A percentile compares a stretch with the other conserved stretches of the same genome.
These are phyloP conservation scores for Cladophialophora bantiana DNA, from an alignment of 2,329 filamentous ascomycete species.

Conservation along the genomic window DNA sequence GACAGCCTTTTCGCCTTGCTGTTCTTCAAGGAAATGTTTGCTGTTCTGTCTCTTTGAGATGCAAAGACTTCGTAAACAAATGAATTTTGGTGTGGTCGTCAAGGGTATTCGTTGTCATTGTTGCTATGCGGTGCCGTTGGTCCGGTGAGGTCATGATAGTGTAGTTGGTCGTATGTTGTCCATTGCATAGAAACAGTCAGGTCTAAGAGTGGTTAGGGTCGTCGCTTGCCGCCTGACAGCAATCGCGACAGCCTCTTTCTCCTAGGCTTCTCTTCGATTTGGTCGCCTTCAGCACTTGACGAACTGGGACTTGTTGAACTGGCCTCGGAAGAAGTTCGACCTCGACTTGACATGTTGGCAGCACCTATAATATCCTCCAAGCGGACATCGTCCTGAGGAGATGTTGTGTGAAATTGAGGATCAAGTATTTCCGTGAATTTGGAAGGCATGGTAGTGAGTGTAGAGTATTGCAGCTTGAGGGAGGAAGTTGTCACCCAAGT, in stretches of 20 bases:
- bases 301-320: constrained; percentile 48
- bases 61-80: constrained; percentile 14
- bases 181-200: background rate
- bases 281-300: constrained; percentile 26
- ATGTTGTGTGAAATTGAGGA: constrained; percentile 45
- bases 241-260: constrained; percentile 33
- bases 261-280: constrained; percentile 27
- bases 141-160: constrained; percentile 5
- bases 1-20: background rate
- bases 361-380: constrained; percentile 54
- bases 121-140: constrained; percentile 10
- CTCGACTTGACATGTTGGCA: constrained; percentile 42
- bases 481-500: constrained; percentile 31
- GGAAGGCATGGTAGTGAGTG: constrained; percentile 47
- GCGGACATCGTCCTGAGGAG: constrained; percentile 51
- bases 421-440: constrained; percentile 55
- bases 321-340: constrained; percentile 45
- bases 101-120: constrained; percentile 12
- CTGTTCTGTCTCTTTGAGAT: constrained; percentile 1
- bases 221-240: constrained; percentile 33
- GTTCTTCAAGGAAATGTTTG: background rate
- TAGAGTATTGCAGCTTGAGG: background rate
- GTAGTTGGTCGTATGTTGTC: constrained; percentile 6
- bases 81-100: constrained; percentile 12
- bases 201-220: constrained; percentile 5